Conservation (phyloP, 805 yeast genomes). For the Starmera amethionina region DNA sequence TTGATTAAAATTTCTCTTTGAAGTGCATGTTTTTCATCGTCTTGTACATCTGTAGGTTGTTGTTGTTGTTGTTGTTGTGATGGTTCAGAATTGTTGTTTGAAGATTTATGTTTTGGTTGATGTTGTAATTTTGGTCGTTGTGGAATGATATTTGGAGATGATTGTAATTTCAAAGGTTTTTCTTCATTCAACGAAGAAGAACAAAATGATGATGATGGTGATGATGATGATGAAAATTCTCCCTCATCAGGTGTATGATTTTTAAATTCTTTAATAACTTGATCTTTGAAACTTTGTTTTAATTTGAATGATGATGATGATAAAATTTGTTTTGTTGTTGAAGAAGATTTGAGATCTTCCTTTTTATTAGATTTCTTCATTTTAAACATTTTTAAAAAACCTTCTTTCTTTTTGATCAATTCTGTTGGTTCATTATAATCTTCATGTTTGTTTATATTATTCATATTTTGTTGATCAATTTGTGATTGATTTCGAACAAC, state of each 20-base stretch:
- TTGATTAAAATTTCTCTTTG: constrained; percentile 11
- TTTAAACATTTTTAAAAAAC: constrained; percentile 1
- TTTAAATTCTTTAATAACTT: neutral
- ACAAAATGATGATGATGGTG: neutral
- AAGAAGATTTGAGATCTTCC: neutral
- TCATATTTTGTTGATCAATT: constrained; percentile 1
- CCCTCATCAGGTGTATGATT: neutral
- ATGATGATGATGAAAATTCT: neutral
- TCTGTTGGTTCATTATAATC: neutral
- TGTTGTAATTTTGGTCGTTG: neutral
- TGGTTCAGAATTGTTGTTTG: neutral
- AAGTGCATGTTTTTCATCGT: constrained; percentile 11
- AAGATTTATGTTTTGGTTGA: constrained; percentile 1
- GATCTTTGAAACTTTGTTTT: neutral
- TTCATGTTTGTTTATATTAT: neutral
- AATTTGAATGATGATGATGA: neutral
- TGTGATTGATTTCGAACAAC: constrained; percentile 1
- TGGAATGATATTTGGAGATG: neutral
- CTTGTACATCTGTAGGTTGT: neutral
- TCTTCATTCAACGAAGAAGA: neutral
- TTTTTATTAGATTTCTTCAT: neutral
- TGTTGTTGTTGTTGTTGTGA: neutral
- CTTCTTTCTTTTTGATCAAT: neutral
- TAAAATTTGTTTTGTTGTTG: neutral
- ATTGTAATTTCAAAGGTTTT: neutral